Percentiles rank a stretch among this genome's conserved stretches.
Conservation (phyloP, 1,284 basidiomycete species). For the Thecaphora frezii region DNA sequence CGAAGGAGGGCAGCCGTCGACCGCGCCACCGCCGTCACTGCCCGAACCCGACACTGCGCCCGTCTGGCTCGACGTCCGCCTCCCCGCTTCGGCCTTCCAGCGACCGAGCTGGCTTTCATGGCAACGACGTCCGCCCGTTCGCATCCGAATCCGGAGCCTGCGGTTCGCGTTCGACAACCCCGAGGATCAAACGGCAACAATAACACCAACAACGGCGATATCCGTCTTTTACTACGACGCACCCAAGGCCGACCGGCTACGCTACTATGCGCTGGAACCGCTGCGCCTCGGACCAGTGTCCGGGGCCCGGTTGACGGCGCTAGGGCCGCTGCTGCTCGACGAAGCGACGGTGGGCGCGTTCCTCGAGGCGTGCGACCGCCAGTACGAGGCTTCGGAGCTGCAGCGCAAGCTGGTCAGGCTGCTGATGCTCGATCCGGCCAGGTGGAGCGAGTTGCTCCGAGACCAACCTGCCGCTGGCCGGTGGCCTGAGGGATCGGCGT, state of each 20-base stretch:
- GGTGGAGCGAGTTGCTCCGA: constrained; percentile 44
- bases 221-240: constrained; percentile 63
- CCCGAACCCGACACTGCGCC: too few relatives aligned
- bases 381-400: constrained; percentile 11
- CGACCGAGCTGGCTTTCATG: not conserved
- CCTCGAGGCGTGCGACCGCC: constrained; percentile 1
- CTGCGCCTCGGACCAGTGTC: constrained; percentile 55
- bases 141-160: not conserved
- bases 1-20: not conserved
- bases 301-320: constrained; percentile 25
- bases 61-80: not conserved
- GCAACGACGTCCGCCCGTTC: not conserved
- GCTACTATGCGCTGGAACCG: constrained; percentile 66
- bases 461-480: constrained; percentile 1
- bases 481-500: constrained; percentile 11
- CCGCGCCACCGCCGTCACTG: too few relatives aligned
- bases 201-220: too few relatives aligned
- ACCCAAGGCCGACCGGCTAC: constrained; percentile 63
- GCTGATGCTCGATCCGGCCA: constrained; percentile 38
- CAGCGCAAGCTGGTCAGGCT: constrained; percentile 25
- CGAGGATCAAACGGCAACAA: not conserved
- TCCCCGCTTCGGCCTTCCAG: not conserved
- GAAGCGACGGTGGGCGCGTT: constrained; percentile 8
- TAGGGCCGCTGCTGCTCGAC: constrained; percentile 12
- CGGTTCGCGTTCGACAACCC: not conserved